Evolutionary conservation across 305 asterid genomes (phyloP).

Genomic region (Fraxinus nigra): DNA sequence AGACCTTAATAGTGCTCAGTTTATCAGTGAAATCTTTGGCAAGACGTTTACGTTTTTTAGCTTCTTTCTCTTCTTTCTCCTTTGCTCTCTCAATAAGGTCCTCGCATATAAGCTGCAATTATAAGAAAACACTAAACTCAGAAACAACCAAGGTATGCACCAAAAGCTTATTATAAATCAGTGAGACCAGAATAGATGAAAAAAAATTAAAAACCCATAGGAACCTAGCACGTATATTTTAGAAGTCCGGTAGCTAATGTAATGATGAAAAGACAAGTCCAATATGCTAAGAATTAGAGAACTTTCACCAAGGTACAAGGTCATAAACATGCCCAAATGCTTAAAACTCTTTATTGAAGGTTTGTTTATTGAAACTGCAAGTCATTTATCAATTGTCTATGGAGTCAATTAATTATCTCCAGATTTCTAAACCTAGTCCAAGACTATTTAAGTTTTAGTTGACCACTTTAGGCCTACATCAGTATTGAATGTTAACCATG

Average conservation of each 20-base stretch:
- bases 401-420: neutral
- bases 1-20: slow-evolving; percentile 69
- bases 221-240: slow-evolving; percentile 1
- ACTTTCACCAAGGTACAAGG: neutral
- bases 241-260: neutral
- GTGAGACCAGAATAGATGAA: neutral
- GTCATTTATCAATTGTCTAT: neutral
- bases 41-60: slow-evolving; percentile 80
- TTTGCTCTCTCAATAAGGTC: slow-evolving; percentile 89
- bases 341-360: neutral
- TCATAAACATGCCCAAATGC: neutral
- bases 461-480: neutral
- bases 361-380: neutral
- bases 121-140: slow-evolving; percentile 11
- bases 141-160: slow-evolving; percentile 9
- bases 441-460: neutral
- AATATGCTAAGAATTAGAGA: neutral
- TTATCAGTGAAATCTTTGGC: slow-evolving; percentile 81
- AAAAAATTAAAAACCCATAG: neutral
- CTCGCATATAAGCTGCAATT: slow-evolving; percentile 72
- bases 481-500: neutral
- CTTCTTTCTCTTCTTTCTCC: slow-evolving; percentile 96
- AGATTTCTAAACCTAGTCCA: neutral
- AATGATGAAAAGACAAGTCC: neutral
- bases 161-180: neutral